These are phyloP conservation scores for Colletotrichum cordylinicola DNA, from an alignment of 2,329 filamentous ascomycete genomes.

Conservation along the genomic window DNA sequence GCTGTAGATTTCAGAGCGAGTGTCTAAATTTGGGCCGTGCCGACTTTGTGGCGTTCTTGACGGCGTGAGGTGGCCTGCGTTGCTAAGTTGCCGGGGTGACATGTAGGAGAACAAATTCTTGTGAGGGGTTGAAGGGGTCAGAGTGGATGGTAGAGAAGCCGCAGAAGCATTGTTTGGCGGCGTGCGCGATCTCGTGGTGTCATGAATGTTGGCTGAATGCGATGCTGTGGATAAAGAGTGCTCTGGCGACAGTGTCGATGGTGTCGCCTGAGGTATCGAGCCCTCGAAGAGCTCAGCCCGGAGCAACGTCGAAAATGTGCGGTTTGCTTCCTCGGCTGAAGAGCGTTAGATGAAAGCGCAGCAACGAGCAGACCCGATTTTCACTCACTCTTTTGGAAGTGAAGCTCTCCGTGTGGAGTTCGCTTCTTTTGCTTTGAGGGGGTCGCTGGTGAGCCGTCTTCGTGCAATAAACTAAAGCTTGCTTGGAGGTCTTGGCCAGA, in stretches of 20 bases:
- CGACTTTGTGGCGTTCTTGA: conserved; percentile 88
- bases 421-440: conserved; percentile 86
- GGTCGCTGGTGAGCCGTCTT: conserved; percentile 91
- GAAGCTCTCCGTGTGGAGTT: conserved; percentile 85
- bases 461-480: conserved; percentile 89
- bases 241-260: conserved; percentile 67
- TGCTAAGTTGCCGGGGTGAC: conserved; percentile 73
- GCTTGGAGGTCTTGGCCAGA: conserved; percentile 92
- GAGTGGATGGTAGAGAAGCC: conserved; percentile 70
- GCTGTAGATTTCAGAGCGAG: conserved; percentile 92
- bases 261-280: conserved; percentile 81
- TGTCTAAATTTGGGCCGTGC: conserved; percentile 87
- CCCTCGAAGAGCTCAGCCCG: conserved; percentile 92
- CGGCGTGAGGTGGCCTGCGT: conserved; percentile 84
- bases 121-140: conserved; percentile 93
- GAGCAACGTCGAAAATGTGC: conserved; percentile 86
- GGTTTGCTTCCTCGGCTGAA: conserved; percentile 88
- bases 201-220: conserved; percentile 56
- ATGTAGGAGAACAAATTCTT: conserved; percentile 97
- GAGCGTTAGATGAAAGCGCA: not conserved
- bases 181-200: conserved; percentile 78
- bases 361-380: not conserved
- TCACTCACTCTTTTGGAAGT: conserved; percentile 87
- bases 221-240: conserved; percentile 54
- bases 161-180: conserved; percentile 72